Evolutionary conservation across 177 flowering plant genomes (phyloP), one percentile per base, ranked within the genome.

Genomic region (Telopea speciosissima): DNA sequence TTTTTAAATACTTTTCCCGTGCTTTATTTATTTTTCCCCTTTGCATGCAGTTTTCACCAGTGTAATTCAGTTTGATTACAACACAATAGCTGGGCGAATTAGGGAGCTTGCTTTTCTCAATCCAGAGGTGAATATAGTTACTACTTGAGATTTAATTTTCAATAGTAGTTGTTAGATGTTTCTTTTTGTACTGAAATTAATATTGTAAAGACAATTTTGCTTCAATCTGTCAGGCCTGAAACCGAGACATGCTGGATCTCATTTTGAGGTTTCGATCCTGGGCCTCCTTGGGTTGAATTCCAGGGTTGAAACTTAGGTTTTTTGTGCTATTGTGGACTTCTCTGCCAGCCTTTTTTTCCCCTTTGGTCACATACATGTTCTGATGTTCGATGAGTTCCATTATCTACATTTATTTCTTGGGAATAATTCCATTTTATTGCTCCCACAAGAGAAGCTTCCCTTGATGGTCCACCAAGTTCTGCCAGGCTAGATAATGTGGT

Each of bases 61-160:
- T n/a, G 83, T 72, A 65, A 89, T 91, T 73, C 67, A 90, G 82
- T 85, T 93, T 78, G 99, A 95, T 73, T 81, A 88, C 82, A 86
- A 82, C 74, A 91, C 96, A 24, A 88, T 96, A 45, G 89, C 93
- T 80, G 89, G 92, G 28, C 79, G 99, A 74, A 82, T 91, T 64
- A 85, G 99, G 80, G 99, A 93, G 85, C 90, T 93, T 52, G 99
- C 99, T 72, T 96, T 96, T 75, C 81, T 96, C 67, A 93, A 91
- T 66, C 96, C 99, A 9, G 85, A 85, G 89, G 99, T 96, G 79
- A 70, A 49, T 36, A 36, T 49, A 17, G 23, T 58, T 31, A 31
- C 44, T 17, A 33, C 31, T 19, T 8, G 25, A 24, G 16, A 28
- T 36, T 22, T 49, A 33, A 8, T 52, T 26, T 45, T 62, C 49